Evolutionary conservation across 371 early-diverging fungal species (phyloP).

Genomic region (Rhizopus stolonifer): DNA sequence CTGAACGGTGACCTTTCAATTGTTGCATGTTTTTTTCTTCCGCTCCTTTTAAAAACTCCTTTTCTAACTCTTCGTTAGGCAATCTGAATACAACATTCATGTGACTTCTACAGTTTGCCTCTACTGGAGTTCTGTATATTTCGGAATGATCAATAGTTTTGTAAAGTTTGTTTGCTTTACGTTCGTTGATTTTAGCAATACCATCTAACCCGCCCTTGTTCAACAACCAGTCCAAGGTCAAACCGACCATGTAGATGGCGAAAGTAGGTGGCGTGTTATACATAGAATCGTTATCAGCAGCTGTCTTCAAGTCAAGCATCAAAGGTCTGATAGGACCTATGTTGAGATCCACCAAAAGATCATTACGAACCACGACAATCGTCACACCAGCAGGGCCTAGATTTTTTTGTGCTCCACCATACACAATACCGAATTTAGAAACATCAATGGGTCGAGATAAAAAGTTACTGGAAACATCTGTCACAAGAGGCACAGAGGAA

Average conservation of each 20-base stretch:
- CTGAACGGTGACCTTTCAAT: conserved; percentile 92
- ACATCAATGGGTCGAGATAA: conserved; percentile 86
- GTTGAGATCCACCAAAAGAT: conserved; percentile 66
- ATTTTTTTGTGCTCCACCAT: conserved; percentile 98
- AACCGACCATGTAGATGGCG: conserved; percentile 88
- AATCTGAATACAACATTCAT: conserved; percentile 94
- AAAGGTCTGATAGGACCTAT: conserved; percentile 63
- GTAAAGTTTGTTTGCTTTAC: conserved; percentile 76
- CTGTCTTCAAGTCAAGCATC: conserved; percentile 87
- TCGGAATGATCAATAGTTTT: conserved; percentile 62
- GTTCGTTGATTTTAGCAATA: conserved; percentile 61
- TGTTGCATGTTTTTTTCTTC: conserved; percentile 79
- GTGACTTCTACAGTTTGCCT: conserved; percentile 61
- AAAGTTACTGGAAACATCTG: conserved; percentile 95
- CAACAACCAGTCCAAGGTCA: conserved; percentile 82
- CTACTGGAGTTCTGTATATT: conserved; percentile 74
- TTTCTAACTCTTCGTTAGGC: conserved; percentile 71
- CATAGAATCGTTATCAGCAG: conserved; percentile 80
- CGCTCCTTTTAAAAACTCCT: conserved; percentile 77
- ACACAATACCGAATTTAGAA: conserved; percentile 80
- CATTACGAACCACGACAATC: conserved; percentile 87
- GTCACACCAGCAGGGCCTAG: conserved; percentile 95
- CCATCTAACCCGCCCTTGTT: conserved; percentile 76
- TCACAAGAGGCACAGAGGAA: conserved; percentile 78
- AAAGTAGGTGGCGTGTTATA: conserved; percentile 97